Conservation (phyloP, 1,284 basidiomycete genomes). For the Singerocomus rubriflavus region DNA sequence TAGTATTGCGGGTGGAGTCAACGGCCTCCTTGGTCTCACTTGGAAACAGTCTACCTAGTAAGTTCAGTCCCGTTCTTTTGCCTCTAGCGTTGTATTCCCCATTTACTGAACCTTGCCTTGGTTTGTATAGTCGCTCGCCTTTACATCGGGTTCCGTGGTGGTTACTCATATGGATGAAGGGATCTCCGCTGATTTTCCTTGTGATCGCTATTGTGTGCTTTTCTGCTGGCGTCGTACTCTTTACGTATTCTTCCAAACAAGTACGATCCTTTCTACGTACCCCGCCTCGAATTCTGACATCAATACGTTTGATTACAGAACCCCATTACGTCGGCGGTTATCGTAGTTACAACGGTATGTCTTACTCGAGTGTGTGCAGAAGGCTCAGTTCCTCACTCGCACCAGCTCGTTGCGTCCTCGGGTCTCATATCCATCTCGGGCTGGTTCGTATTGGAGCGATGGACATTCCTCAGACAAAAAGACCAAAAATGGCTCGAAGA, state of each 20-base stretch:
- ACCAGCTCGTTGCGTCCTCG: slow-evolving; percentile 55
- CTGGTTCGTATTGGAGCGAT: slow-evolving; percentile 75
- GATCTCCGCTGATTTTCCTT: slow-evolving; percentile 55
- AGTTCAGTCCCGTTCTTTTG: slow-evolving; percentile 14
- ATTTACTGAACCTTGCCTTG: background rate
- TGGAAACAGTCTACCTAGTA: slow-evolving; percentile 64
- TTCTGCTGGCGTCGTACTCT: slow-evolving; percentile 53
- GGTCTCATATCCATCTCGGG: slow-evolving; percentile 74
- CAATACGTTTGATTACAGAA: slow-evolving; percentile 37
- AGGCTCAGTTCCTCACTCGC: background rate
- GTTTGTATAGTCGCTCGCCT: slow-evolving; percentile 45
- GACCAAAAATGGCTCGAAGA: slow-evolving; percentile 75
- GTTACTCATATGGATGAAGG: slow-evolving; percentile 51
- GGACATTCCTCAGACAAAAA: slow-evolving; percentile 61
- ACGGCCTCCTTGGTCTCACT: slow-evolving; percentile 53
- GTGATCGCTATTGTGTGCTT: slow-evolving; percentile 56
- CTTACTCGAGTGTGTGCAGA: background rate
- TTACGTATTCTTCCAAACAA: slow-evolving; percentile 49
- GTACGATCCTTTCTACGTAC: slow-evolving; percentile 21
- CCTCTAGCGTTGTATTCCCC: background rate
- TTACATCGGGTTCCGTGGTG: slow-evolving; percentile 53
- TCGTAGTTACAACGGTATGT: slow-evolving; percentile 63
- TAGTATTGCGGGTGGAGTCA: slow-evolving; percentile 58
- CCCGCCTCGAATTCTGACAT: background rate
- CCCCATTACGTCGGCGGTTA: slow-evolving; percentile 58